Conservation (phyloP, 192 early-diverging fungal species). For the Rhizophagus sp. region DNA sequence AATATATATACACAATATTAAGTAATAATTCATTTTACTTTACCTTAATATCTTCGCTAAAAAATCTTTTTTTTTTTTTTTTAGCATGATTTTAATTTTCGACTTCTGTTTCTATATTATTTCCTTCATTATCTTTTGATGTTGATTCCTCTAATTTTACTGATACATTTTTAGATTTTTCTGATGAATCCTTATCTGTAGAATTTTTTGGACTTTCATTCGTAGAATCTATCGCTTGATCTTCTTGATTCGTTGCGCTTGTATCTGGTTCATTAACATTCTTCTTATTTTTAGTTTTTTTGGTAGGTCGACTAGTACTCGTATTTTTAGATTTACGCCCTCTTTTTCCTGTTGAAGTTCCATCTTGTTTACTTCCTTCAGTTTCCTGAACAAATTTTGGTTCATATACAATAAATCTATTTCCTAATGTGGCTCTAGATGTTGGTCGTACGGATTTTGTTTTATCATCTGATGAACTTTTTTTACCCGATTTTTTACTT, state of each 20-base stretch:
- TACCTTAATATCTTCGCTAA: no score
- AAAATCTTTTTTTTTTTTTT: no score
- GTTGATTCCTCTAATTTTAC: not conserved
- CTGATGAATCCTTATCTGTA: not conserved
- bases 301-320: not conserved
- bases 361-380: not conserved
- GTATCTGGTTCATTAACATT: not conserved
- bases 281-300: not conserved
- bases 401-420: constrained; percentile 9
- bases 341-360: not conserved
- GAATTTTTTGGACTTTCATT: not conserved
- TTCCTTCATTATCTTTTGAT: not conserved
- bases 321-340: not conserved
- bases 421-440: constrained; percentile 2
- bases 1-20: no score
- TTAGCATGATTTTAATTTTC: not conserved
- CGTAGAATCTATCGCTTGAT: not conserved
- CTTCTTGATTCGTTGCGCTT: not conserved
- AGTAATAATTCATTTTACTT: no score
- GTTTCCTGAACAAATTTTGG: not conserved
- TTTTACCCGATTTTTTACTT: not conserved
- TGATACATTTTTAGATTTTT: not conserved
- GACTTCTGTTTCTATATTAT: not conserved
- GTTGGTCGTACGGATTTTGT: not conserved
- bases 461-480: not conserved